phyloP scores from a whole-genome alignment of 1,139 yeast genomes.

The Pichia norvegensis region DNA sequence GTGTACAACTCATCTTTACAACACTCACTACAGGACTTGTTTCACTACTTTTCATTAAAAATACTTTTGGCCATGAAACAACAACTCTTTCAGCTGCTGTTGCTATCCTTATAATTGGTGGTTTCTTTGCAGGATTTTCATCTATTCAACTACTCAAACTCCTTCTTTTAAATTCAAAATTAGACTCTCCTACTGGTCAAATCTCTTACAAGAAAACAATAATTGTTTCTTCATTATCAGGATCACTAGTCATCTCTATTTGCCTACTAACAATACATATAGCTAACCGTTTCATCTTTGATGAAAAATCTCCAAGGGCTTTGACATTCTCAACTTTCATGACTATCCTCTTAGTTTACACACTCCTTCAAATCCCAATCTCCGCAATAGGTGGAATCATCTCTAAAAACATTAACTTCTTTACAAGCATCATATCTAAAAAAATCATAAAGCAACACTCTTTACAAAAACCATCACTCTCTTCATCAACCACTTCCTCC shows the following conservation, averaged over 20 bases:
- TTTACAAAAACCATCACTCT: constrained; percentile 1
- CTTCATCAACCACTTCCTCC: constrained; percentile 16
- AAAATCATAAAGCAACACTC: constrained; percentile 12
- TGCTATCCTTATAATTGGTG: constrained; percentile 57
- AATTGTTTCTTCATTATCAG: constrained; percentile 42
- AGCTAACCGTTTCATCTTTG: constrained; percentile 67
- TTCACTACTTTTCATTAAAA: constrained; percentile 48
- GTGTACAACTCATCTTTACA: constrained; percentile 63
- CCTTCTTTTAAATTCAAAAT: constrained; percentile 30
- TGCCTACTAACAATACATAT: constrained; percentile 46
- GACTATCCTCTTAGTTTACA: constrained; percentile 49
- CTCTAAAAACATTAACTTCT: constrained; percentile 37
- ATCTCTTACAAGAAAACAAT: constrained; percentile 11
- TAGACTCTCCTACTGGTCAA: constrained; percentile 22
- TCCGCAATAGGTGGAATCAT: constrained; percentile 63
- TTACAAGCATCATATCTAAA: constrained; percentile 12
- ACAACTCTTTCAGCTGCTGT: constrained; percentile 57
- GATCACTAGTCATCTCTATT: constrained; percentile 55
- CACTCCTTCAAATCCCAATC: constrained; percentile 63
- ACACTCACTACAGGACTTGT: constrained; percentile 52
- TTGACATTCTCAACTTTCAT: constrained; percentile 69
- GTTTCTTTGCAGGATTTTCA: constrained; percentile 63
- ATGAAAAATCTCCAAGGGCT: constrained; percentile 67
- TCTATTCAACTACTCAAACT: constrained; percentile 56
- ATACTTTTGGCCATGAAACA: constrained; percentile 42